Percentiles rank a stretch among this genome's conserved stretches.
Conservation (phyloP, 495 filamentous ascomycete genomes). For the Penicillium canescens region DNA sequence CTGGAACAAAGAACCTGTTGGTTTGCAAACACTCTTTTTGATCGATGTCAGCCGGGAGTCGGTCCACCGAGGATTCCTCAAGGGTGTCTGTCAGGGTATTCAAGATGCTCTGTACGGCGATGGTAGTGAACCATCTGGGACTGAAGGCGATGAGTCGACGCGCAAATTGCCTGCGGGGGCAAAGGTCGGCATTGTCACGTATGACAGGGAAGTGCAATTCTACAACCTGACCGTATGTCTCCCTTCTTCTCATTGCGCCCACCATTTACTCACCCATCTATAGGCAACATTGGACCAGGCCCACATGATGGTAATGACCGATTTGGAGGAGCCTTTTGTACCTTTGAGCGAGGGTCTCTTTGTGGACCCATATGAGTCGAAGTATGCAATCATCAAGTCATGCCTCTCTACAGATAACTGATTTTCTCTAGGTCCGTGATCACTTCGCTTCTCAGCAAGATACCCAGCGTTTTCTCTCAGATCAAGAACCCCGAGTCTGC, state of each 20-base stretch:
- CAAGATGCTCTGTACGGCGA: slow-evolving; percentile 77
- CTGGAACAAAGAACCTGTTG: slow-evolving; percentile 93
- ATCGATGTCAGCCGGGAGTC: slow-evolving; percentile 93
- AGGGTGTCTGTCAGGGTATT: slow-evolving; percentile 89
- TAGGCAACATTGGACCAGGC: slow-evolving; percentile 79
- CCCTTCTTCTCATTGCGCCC: background rate
- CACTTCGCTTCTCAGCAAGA: slow-evolving; percentile 72
- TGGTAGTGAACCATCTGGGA: slow-evolving; percentile 46
- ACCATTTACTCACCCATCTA: slow-evolving; percentile 23
- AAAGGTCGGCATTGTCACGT: slow-evolving; percentile 94
- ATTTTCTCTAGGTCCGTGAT: slow-evolving; percentile 63
- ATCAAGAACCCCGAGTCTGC: slow-evolving; percentile 89
- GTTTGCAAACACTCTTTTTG: slow-evolving; percentile 83
- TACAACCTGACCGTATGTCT: slow-evolving; percentile 83
- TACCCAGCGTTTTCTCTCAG: slow-evolving; percentile 81
- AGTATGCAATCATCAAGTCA: slow-evolving; percentile 42
- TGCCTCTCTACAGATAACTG: slow-evolving; percentile 2
- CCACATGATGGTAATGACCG: slow-evolving; percentile 98
- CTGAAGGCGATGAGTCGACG: slow-evolving; percentile 50
- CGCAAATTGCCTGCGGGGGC: slow-evolving; percentile 72
- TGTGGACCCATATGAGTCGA: slow-evolving; percentile 93
- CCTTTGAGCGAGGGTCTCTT: slow-evolving; percentile 90
- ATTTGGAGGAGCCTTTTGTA: slow-evolving; percentile 95
- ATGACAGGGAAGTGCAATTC: slow-evolving; percentile 93
- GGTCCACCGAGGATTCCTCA: slow-evolving; percentile 83